phyloP scores from a whole-genome alignment of 345 rosid species.

The Citrus glauca region DNA sequence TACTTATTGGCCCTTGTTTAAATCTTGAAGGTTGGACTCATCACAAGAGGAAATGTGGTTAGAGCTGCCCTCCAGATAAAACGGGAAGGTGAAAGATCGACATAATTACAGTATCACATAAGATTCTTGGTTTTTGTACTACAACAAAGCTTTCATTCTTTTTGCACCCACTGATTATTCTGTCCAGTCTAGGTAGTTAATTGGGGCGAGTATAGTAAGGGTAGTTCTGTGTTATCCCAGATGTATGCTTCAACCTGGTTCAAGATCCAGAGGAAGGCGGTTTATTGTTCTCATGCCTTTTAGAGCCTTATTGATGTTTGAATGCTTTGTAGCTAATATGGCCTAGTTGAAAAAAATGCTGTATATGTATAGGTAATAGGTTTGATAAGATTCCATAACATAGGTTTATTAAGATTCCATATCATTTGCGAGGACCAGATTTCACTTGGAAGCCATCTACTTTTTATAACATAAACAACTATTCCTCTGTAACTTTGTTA shows the following conservation, averaged over 20 bases:
- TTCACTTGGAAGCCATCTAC: not conserved
- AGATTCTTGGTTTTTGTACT: not conserved
- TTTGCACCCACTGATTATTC: not conserved
- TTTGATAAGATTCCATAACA: not conserved
- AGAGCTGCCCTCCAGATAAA: conserved; percentile 70
- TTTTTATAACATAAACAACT: not conserved
- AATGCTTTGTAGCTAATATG: not conserved
- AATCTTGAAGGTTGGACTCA: conserved; percentile 66
- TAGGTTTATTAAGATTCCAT: not conserved
- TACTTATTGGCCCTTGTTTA: conserved; percentile 12
- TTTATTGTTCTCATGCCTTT: not conserved
- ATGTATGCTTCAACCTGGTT: not conserved
- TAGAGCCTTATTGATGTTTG: not conserved
- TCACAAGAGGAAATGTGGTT: conserved; percentile 74
- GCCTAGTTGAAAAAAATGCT: too few relatives aligned
- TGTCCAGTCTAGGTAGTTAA: not conserved
- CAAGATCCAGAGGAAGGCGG: not conserved
- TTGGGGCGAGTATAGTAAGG: not conserved
- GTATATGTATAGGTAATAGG: not conserved
- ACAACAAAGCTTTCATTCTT: not conserved
- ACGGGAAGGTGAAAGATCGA: conserved; percentile 32
- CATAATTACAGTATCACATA: conserved; percentile 14
- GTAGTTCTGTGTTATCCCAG: not conserved
- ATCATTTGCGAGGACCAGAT: not conserved
- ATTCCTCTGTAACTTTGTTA: not conserved